Evolutionary conservation across 345 rosid species (phyloP).

Genomic region (sweet orange (Citrus sinensis)): DVS_A1.0 CM039167.1:6953501-6954000

Average conservation of each 20-base stretch:
- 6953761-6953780: too few relatives aligned
- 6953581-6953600: not conserved
- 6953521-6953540: too few relatives aligned
- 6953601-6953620: too few relatives aligned
- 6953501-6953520: too few relatives aligned
- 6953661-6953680: not conserved
- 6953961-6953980: not conserved
- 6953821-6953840: not conserved
- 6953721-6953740: conserved; percentile 13
- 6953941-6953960: not conserved
- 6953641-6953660: not conserved
- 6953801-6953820: too few relatives aligned
- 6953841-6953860: conserved; percentile 8
- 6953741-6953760: too few relatives aligned
- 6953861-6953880: not conserved
- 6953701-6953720: not conserved
- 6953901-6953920: not conserved
- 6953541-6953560: too few relatives aligned
- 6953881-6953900: conserved; percentile 7
- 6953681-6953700: not conserved
- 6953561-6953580: not conserved
- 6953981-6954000: not conserved
- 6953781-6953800: not conserved
- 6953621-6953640: not conserved
- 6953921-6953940: not conserved